These are phyloP conservation scores for Laburnicola sp. DNA, from an alignment of 2,329 filamentous ascomycete species.

Conservation along the genomic window DNA sequence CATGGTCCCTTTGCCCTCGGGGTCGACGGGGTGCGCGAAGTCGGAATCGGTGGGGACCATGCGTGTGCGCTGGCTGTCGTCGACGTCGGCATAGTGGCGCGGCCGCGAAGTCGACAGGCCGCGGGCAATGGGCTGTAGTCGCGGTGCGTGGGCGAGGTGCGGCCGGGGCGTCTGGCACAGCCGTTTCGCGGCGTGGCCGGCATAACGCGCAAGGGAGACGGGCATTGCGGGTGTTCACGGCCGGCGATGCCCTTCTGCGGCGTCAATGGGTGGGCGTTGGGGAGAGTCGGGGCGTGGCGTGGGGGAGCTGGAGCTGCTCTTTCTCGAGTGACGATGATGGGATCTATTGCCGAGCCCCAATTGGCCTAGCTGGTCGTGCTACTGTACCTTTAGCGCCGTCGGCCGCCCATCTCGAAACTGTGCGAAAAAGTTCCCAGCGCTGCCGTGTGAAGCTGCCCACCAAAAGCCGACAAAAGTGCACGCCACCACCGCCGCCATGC, in stretches of 20 bases:
- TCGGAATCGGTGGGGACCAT: slow-evolving; percentile 67
- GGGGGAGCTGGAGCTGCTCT: slow-evolving; percentile 26
- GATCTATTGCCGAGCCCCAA: slow-evolving; percentile 26
- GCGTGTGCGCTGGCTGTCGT: slow-evolving; percentile 56
- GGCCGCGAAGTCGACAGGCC: slow-evolving; percentile 67
- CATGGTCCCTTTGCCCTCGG: slow-evolving; percentile 50
- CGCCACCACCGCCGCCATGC: slow-evolving; percentile 45
- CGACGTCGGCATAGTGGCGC: slow-evolving; percentile 64
- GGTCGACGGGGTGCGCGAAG: slow-evolving; percentile 58
- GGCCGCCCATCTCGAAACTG: slow-evolving; percentile 19
- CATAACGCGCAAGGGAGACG: slow-evolving; percentile 70
- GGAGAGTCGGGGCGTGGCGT: slow-evolving; percentile 38
- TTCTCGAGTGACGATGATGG: slow-evolving; percentile 32
- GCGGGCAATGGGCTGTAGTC: slow-evolving; percentile 55
- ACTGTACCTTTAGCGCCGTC: slow-evolving; percentile 17
- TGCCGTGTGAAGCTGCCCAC: slow-evolving; percentile 19
- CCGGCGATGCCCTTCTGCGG: slow-evolving; percentile 32
- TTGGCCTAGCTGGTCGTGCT: slow-evolving; percentile 27
- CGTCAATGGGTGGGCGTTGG: slow-evolving; percentile 43
- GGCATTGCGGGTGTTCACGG: slow-evolving; percentile 61
- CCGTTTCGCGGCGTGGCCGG: slow-evolving; percentile 70
- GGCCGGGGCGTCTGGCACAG: slow-evolving; percentile 62
- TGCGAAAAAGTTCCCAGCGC: slow-evolving; percentile 29
- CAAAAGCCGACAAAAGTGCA: slow-evolving; percentile 14
- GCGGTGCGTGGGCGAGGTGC: slow-evolving; percentile 42